Evolutionary conservation across 768 basidiomycete genomes (phyloP).

Genomic region (Kwoniella dendrophila): DNA sequence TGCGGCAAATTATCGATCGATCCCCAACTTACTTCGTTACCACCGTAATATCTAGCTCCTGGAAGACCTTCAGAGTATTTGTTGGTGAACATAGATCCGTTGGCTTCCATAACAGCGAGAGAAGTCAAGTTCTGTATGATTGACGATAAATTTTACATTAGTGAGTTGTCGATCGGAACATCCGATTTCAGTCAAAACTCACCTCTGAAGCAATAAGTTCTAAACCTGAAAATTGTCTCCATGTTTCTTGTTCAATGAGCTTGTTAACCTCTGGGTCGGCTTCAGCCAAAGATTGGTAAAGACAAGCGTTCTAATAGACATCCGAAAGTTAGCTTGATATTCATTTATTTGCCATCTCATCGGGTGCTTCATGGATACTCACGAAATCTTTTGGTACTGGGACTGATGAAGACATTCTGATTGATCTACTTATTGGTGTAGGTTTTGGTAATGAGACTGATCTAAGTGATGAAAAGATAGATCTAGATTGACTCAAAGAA

Average conservation of each 20-base stretch:
- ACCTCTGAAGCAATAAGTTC: constrained; percentile 99
- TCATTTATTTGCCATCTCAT: not conserved
- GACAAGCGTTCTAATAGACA: constrained; percentile 73
- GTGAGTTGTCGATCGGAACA: not conserved
- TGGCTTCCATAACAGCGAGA: constrained; percentile 93
- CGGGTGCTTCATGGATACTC: constrained; percentile 18
- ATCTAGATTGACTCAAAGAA: constrained; percentile 25
- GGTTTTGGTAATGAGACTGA: constrained; percentile 9
- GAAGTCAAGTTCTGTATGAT: constrained; percentile 84
- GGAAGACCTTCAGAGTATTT: constrained; percentile 99
- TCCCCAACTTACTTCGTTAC: constrained; percentile 69
- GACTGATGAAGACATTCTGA: constrained; percentile 56
- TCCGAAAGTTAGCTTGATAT: not conserved
- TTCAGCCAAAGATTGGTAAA: constrained; percentile 85
- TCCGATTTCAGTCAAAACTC: constrained; percentile 31
- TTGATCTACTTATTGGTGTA: constrained; percentile 7
- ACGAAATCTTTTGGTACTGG: constrained; percentile 59
- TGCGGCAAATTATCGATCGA: not conserved
- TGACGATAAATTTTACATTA: too few species aligned
- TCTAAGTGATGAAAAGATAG: constrained; percentile 24
- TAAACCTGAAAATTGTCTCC: constrained; percentile 94
- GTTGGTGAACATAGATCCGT: constrained; percentile 97
- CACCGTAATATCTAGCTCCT: constrained; percentile 93
- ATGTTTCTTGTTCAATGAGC: constrained; percentile 94
- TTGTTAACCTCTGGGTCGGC: constrained; percentile 93